These are phyloP conservation scores for Fusarium papillatum DNA, from an alignment of 2,329 filamentous ascomycete genomes.

Conservation along the genomic window DNA sequence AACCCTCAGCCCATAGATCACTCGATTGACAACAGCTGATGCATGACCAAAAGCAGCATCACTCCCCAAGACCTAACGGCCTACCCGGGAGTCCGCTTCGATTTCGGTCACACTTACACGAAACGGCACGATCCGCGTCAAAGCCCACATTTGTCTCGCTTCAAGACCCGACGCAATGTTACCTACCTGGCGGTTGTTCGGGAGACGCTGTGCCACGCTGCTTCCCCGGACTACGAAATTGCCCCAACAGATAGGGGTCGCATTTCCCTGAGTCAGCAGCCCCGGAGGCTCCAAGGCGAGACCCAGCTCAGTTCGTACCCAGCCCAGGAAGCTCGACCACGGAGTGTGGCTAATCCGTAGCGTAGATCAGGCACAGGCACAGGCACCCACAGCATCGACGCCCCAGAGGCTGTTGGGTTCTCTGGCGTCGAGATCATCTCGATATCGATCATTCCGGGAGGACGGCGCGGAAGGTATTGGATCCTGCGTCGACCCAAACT, in stretches of 20 bases:
- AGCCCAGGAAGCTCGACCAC: constrained; percentile 6
- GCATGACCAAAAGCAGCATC: background rate
- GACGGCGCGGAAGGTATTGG: constrained; percentile 29
- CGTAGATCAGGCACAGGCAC: constrained; percentile 30
- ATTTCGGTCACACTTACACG: background rate
- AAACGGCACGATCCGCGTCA: background rate
- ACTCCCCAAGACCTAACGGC: background rate
- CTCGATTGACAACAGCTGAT: background rate
- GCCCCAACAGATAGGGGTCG: constrained; percentile 17
- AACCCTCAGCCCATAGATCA: background rate
- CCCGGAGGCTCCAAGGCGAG: constrained; percentile 21
- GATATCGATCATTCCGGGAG: constrained; percentile 38
- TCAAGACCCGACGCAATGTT: constrained; percentile 17
- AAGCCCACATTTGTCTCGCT: constrained; percentile 12
- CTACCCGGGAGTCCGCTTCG: background rate
- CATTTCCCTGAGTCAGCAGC: constrained; percentile 22
- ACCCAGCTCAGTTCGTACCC: constrained; percentile 7
- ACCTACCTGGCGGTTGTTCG: constrained; percentile 25
- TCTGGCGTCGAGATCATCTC: constrained; percentile 31
- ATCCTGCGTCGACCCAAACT: constrained; percentile 25
- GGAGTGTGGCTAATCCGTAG: constrained; percentile 30
- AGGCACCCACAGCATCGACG: background rate
- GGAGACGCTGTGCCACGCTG: constrained; percentile 32
- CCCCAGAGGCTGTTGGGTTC: constrained; percentile 21
- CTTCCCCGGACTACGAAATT: constrained; percentile 38